Base-by-base conservation (phyloP, 2,329 filamentous ascomycete species). In the Knufia fluminis region DNA sequence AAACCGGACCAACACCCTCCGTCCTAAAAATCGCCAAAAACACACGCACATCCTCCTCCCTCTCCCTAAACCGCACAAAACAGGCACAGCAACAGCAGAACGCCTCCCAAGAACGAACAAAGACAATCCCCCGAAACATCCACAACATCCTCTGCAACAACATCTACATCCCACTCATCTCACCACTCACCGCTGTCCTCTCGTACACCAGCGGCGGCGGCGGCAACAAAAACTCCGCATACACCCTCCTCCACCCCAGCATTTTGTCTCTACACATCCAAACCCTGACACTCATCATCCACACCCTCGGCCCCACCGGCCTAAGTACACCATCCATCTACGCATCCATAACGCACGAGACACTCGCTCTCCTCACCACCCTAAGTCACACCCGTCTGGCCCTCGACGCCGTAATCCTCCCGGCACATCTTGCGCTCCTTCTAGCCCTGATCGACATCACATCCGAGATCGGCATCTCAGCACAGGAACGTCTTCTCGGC, bases 121-220 rank as follows among this genome's bases (percentile, higher is more conserved):
- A 6, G 6, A n/a, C 33, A 7, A 36, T 84, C 12, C 77, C 84
- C 9, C 95, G 94, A 61, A 82, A 82, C 7, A 80, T 94, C 0
- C 84, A 90, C 33, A 79, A 82, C 45, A 71, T 94, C 22, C 79
- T 97, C 22, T 77, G 82, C 0, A 73, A 80, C 0, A 78, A 77
- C 14, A 92, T 96, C 71, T 96, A 97, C 77, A 85, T 85, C 55
- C 91, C 92, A 0, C 73, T 98, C 8, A 84, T 85, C 0, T 85
- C 84, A 0, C 82, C 87, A 36, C 94, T 92, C 68, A 85, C 84
- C 62, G 74, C 85, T 2, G 32, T 56, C 35, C 28, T 60, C 24
- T 46, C 52, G n/a, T 40, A 48, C 20, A 33, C 45, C 56, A 47
- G n/a, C n/a, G n/a, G n/a, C n/a, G n/a, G n/a, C n/a, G n/a, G n/a